Base-by-base conservation (phyloP, 2,329 filamentous ascomycete genomes). In the Aspergillus sp. region DNA sequence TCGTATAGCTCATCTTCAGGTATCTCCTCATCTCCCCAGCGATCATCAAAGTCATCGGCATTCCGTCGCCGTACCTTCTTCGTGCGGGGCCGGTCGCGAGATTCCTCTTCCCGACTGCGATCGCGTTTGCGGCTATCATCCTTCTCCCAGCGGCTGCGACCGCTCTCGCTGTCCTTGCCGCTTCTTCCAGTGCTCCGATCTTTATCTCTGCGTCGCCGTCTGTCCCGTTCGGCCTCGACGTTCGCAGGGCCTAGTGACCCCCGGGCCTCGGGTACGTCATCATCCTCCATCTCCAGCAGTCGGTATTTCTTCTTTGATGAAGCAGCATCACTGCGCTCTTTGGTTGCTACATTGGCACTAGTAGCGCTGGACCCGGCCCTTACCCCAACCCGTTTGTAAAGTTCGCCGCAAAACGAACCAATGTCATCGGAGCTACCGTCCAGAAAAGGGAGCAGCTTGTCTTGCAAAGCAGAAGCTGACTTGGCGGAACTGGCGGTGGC, bases 11-110 rank as follows among this genome's bases (percentile, higher is more conserved):
- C 75, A n/a, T 70, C 71, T 42, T 71, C 73, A 5, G 66, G 62
- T 3, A 74, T 62, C 67, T 91, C 90, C 70, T 93, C 90, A 68
- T 95, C 91, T 1, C 88, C 91, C 91, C 92, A 96, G 57, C 90
- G 82, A 70, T 92, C 89, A 51, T 92, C 89, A 65, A 89, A 88
- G 64, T 90, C 85, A 32, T 78, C 81, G 5, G 71, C 69, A 53
- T 82, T 81, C 62, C 80, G 76, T 60, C 78, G 78, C 58, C 85
- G 77, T 50, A 83, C 72, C 62, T 84, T 84, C 71, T 81, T 84
- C 15, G 79, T 77, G 25, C 78, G 77, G 60, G 77, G 76, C 19
- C 79, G 75, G 41, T 81, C 79, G 7, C 75, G 71, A 54, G 71
- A 71, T 50, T 72, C 73, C 5, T 70, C 64, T 30, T 75, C 75